These are phyloP conservation scores for Penicillium crustosum DNA, from an alignment of 2,329 filamentous ascomycete species.

Conservation along the genomic window DNA sequence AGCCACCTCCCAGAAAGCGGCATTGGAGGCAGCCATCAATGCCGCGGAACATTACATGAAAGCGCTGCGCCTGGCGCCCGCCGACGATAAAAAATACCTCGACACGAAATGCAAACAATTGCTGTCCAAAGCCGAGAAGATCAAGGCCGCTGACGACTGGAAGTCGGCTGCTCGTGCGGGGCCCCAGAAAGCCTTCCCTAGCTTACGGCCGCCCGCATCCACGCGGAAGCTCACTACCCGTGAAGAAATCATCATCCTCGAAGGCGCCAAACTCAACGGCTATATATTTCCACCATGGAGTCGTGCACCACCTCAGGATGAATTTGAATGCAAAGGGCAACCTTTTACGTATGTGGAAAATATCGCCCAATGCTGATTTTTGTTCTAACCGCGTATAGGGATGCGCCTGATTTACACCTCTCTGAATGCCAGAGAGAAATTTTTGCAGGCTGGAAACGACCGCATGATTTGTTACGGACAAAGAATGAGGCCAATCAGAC, in stretches of 20 bases:
- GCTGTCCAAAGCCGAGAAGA: constrained; percentile 69
- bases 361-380: constrained; percentile 11
- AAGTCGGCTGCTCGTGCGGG: constrained; percentile 22
- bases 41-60: constrained; percentile 81
- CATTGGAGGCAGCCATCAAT: constrained; percentile 71
- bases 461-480: constrained; percentile 61
- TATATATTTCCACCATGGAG: constrained; percentile 84
- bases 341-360: constrained; percentile 61
- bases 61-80: constrained; percentile 63
- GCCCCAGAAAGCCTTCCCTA: constrained; percentile 28
- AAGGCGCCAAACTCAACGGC: constrained; percentile 77
- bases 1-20: constrained; percentile 59
- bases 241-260: constrained; percentile 74
- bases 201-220: constrained; percentile 51
- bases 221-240: constrained; percentile 63
- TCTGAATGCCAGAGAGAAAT: constrained; percentile 71
- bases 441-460: constrained; percentile 83
- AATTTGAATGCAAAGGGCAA: constrained; percentile 59
- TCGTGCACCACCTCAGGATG: constrained; percentile 56
- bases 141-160: constrained; percentile 58
- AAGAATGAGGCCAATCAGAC: constrained; percentile 32
- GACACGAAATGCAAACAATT: constrained; percentile 68
- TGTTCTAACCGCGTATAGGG: constrained; percentile 51
- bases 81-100: constrained; percentile 64
- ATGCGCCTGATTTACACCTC: constrained; percentile 67